Evolutionary conservation across 352 stramenopile species (phyloP).

Genomic region (Globisporangium irregulare): DNA sequence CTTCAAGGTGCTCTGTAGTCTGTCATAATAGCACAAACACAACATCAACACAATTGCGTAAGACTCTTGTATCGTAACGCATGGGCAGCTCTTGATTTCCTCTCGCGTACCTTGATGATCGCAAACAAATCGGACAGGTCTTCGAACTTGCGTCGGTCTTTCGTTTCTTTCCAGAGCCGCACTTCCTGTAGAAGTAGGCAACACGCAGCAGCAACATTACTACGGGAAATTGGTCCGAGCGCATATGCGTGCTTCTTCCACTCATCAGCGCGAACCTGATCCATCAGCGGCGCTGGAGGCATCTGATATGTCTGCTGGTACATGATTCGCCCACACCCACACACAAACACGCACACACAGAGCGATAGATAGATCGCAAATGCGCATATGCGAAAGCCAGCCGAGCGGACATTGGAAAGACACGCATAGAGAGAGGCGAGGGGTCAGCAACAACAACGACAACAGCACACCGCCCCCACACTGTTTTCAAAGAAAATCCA

Average conservation of each 20-base stretch:
- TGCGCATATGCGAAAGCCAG: not conserved
- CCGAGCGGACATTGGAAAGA: not conserved
- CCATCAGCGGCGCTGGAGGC: constrained; percentile 21
- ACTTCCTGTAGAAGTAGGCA: constrained; percentile 42
- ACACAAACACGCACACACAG: not conserved
- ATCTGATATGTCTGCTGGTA: constrained; percentile 24
- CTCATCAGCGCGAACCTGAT: constrained; percentile 24
- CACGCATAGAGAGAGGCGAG: not conserved
- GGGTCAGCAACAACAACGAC: not conserved
- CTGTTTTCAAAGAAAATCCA: constrained; percentile 4
- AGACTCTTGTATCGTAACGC: too few relatives aligned
- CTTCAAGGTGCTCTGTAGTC: constrained; percentile 96
- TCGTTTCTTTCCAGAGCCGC: constrained; percentile 79
- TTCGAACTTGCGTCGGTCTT: constrained; percentile 85
- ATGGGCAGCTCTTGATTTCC: not conserved
- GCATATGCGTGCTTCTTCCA: not conserved
- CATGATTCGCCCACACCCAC: not conserved
- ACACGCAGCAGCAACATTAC: not conserved
- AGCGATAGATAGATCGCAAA: not conserved
- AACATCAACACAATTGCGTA: too few relatives aligned
- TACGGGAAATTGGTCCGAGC: not conserved
- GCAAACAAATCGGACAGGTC: constrained; percentile 92
- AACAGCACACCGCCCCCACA: not conserved
- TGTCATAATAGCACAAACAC: constrained; percentile 10
- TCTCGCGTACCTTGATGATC: constrained; percentile 90